Conservation (phyloP, 2,329 filamentous ascomycete species). For the Teratosphaeria pseudoeucalypti region DNA sequence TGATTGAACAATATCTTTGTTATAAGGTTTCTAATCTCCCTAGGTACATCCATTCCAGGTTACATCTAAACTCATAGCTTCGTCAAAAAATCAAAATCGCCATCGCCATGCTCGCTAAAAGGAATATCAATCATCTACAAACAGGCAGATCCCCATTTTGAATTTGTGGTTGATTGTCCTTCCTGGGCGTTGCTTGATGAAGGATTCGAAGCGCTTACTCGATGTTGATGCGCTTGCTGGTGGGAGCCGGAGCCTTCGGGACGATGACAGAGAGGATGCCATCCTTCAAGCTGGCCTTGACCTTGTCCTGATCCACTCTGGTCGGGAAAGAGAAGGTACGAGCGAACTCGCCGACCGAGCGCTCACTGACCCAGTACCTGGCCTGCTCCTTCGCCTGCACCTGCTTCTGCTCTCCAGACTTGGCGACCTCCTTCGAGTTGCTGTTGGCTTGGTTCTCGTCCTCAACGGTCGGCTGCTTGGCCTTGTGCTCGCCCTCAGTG, state of each 20-base stretch:
- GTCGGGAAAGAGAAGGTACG: conserved; percentile 49
- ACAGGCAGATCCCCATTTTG: not conserved
- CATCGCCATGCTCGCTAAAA: not conserved
- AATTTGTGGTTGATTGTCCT: not conserved
- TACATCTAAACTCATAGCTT: not conserved
- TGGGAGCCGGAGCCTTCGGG: conserved; percentile 43
- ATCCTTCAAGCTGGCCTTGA: conserved; percentile 51
- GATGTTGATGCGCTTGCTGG: conserved; percentile 45
- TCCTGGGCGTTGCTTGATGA: not conserved
- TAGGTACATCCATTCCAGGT: not conserved
- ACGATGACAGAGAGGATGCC: conserved; percentile 48
- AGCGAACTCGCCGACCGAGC: conserved; percentile 49
- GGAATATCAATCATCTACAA: not conserved
- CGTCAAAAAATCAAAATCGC: not conserved
- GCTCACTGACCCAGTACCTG: conserved; percentile 61
- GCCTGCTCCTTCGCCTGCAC: conserved; percentile 18
- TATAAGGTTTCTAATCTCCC: not conserved
- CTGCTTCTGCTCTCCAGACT: conserved; percentile 25
- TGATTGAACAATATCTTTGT: not conserved
- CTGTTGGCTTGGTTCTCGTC: conserved; percentile 39
- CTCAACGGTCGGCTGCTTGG: conserved; percentile 51
- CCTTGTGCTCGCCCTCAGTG: conserved; percentile 38
- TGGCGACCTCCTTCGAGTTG: conserved; percentile 9
- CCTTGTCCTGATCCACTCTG: conserved; percentile 49
- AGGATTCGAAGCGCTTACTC: conserved; percentile 31